A percentile compares a stretch with the other conserved stretches of the same genome.
Conservation (phyloP, 164 flowering plant genomes). For the Amborella trichopoda region DNA sequence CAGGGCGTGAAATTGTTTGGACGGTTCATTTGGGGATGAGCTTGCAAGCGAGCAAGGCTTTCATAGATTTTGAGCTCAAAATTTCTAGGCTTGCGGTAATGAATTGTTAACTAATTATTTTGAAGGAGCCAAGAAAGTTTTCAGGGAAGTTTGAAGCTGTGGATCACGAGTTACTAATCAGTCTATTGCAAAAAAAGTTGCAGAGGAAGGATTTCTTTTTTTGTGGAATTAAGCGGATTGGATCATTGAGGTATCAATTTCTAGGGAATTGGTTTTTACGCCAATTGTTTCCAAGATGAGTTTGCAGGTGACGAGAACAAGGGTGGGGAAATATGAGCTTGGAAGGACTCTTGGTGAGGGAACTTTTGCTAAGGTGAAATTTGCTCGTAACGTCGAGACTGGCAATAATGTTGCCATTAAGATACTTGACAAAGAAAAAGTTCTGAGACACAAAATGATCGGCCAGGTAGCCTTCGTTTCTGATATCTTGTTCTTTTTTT, state of each 20-base stretch:
- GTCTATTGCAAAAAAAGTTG: too few relatives aligned
- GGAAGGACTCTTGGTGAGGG: constrained; percentile 82
- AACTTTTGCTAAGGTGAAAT: constrained; percentile 76
- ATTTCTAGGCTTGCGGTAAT: too few relatives aligned
- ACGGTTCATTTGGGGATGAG: too few relatives aligned
- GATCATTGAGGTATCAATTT: too few relatives aligned
- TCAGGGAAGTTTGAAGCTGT: too few relatives aligned
- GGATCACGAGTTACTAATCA: too few relatives aligned
- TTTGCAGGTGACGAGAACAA: constrained; percentile 21
- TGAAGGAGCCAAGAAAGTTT: too few relatives aligned
- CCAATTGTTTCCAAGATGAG: constrained; percentile 4
- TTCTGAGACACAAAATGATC: constrained; percentile 75
- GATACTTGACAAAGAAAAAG: constrained; percentile 68
- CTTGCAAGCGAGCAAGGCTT: too few relatives aligned
- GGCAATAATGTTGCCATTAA: constrained; percentile 67
- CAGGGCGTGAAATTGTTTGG: too few relatives aligned
- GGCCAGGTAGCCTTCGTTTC: constrained; percentile 33
- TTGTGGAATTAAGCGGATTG: too few relatives aligned
- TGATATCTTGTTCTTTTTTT: not conserved
- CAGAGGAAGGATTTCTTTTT: not conserved
- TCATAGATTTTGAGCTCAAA: too few relatives aligned
- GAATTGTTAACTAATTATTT: too few relatives aligned
- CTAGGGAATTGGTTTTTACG: not conserved
- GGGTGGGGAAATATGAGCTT: constrained; percentile 69
- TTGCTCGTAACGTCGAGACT: constrained; percentile 48